These are phyloP conservation scores for Aschersonia sp. DNA, from an alignment of 2,329 filamentous ascomycete genomes.

Conservation along the genomic window DNA sequence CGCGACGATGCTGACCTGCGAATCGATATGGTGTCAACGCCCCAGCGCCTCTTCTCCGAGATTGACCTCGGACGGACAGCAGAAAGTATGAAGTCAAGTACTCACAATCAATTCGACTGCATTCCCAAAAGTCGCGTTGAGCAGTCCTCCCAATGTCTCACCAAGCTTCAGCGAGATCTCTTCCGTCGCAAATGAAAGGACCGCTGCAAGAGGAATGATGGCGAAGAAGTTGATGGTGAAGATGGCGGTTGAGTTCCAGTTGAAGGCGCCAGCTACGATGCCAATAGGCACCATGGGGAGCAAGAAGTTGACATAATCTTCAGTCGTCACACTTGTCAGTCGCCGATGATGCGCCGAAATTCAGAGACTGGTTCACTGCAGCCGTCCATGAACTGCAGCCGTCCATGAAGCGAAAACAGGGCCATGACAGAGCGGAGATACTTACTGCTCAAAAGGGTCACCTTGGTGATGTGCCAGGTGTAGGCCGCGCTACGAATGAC, in stretches of 20 bases:
- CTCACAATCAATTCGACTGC: conserved; percentile 65
- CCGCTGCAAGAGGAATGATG: conserved; percentile 60
- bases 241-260: conserved; percentile 51
- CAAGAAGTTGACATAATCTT: conserved; percentile 52
- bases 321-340: not conserved
- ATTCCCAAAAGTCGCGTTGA: conserved; percentile 70
- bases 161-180: conserved; percentile 60
- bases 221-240: conserved; percentile 72
- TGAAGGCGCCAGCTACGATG: conserved; percentile 47
- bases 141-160: conserved; percentile 57
- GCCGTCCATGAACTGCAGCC: no score
- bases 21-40: conserved; percentile 1
- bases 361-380: not conserved
- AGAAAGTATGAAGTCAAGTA: conserved; percentile 1
- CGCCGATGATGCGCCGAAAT: not conserved
- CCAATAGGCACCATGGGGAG: conserved; percentile 63
- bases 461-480: conserved; percentile 40
- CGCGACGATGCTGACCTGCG: conserved; percentile 80
- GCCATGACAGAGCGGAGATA: conserved; percentile 6
- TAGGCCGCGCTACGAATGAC: conserved; percentile 31
- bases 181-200: conserved; percentile 66
- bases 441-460: conserved; percentile 44
- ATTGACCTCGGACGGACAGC: no score
- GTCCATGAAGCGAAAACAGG: no score
- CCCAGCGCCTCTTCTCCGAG: no score